phyloP scores from a whole-genome alignment of 345 rosid species.

The Dipteronia dyeriana region DNA sequence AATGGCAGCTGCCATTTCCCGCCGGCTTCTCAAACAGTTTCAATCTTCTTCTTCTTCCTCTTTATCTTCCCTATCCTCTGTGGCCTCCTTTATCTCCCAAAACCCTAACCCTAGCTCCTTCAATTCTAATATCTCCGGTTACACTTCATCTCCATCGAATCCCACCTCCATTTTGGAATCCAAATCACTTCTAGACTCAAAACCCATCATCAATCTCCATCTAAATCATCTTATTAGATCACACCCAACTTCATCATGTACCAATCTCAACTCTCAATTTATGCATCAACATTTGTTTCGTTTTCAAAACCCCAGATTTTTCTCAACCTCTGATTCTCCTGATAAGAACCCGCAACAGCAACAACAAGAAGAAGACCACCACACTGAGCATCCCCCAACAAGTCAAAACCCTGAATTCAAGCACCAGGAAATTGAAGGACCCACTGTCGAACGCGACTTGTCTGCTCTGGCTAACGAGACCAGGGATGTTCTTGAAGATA shows the following conservation, averaged over 20 bases:
- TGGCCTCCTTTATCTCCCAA: not conserved
- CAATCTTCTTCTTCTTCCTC: not conserved
- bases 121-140: not conserved
- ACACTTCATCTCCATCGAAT: not conserved
- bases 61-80: not conserved
- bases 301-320: slow-evolving; percentile 38
- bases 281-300: not conserved
- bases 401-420: slow-evolving; percentile 64
- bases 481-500: slow-evolving; percentile 58
- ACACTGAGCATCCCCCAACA: slow-evolving; percentile 32
- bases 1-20: slow-evolving; percentile 24
- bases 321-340: slow-evolving; percentile 43
- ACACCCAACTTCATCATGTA: not conserved
- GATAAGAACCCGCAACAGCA: slow-evolving; percentile 26
- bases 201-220: not conserved
- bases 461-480: slow-evolving; percentile 83
- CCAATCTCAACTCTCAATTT: slow-evolving; percentile 14
- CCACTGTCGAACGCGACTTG: slow-evolving; percentile 83
- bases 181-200: not conserved
- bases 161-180: not conserved
- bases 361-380: slow-evolving; percentile 17
- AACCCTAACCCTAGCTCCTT: not conserved
- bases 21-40: slow-evolving; percentile 12
- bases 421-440: slow-evolving; percentile 96
- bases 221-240: slow-evolving; percentile 2